Conservation (phyloP, 768 basidiomycete species). For the Mycena galopus region DNA sequence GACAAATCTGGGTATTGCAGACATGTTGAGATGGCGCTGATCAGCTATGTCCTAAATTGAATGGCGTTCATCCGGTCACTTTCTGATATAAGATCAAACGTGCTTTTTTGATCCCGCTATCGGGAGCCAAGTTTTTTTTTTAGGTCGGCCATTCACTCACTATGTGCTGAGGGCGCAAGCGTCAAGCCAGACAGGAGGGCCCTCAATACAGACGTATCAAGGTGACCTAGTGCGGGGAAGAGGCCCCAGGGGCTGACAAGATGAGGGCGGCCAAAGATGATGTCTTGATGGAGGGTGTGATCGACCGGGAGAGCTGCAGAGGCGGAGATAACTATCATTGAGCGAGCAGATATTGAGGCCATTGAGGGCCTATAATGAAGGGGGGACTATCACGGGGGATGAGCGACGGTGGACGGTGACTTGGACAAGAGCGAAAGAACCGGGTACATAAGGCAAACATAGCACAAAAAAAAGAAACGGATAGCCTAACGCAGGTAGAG, state of each 20-base stretch:
- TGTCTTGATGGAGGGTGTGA: slow-evolving; percentile 19
- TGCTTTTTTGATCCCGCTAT: slow-evolving; percentile 5
- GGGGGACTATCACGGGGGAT: slow-evolving; percentile 13
- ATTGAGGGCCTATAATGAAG: no score
- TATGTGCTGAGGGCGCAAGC: background rate
- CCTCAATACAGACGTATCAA: background rate
- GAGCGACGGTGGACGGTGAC: background rate
- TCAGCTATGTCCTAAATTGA: slow-evolving; percentile 14
- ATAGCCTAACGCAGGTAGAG: background rate
- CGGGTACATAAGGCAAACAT: background rate
- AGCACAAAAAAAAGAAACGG: background rate
- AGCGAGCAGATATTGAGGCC: background rate
- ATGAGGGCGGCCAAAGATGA: slow-evolving; percentile 4
- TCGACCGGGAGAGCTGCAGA: background rate
- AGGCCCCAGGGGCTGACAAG: background rate
- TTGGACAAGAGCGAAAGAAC: background rate
- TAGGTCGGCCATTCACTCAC: background rate
- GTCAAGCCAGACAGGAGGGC: background rate
- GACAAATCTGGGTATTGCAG: background rate
- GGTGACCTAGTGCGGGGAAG: background rate
- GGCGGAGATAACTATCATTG: slow-evolving; percentile 23
- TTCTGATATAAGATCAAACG: slow-evolving; percentile 16
- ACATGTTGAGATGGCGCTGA: slow-evolving; percentile 18
- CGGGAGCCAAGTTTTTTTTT: background rate
- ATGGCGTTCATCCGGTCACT: slow-evolving; percentile 15